Percentiles rank a stretch among this genome's conserved stretches.
Conservation (phyloP, 441 rosid genomes). For the Metrosideros polymorpha region DNA sequence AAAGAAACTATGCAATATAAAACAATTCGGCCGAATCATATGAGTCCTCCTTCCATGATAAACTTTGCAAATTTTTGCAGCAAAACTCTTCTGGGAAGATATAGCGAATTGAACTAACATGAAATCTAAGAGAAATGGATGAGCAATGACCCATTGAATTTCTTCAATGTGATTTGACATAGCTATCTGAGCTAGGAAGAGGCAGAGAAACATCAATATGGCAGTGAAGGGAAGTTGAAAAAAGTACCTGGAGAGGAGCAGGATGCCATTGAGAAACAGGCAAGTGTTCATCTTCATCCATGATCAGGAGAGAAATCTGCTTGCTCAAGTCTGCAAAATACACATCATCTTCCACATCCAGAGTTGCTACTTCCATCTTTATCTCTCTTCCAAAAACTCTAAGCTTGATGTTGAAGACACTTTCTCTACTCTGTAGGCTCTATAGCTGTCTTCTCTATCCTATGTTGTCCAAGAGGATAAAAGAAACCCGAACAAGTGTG, state of each 20-base stretch:
- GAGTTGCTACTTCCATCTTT: conserved; percentile 28
- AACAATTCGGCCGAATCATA: background rate
- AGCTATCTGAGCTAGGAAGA: background rate
- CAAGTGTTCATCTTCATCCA: conserved; percentile 66
- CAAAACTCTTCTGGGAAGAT: background rate
- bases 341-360: conserved; percentile 84
- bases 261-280: conserved; percentile 38
- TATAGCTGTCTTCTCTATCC: background rate
- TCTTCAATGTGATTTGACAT: background rate
- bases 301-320: conserved; percentile 84
- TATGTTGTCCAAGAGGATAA: background rate
- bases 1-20: background rate
- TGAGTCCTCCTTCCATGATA: background rate
- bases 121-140: background rate
- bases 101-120: background rate
- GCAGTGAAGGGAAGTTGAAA: background rate
- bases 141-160: background rate
- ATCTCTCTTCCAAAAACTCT: background rate
- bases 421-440: background rate
- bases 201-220: background rate
- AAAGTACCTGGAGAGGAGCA: conserved; percentile 56
- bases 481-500: background rate
- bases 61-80: background rate
- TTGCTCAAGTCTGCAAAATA: conserved; percentile 83
- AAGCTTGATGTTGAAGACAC: background rate